These are phyloP conservation scores for Aspergillus viridinutans DNA, from an alignment of 2,329 filamentous ascomycete species.

Conservation along the genomic window DNA sequence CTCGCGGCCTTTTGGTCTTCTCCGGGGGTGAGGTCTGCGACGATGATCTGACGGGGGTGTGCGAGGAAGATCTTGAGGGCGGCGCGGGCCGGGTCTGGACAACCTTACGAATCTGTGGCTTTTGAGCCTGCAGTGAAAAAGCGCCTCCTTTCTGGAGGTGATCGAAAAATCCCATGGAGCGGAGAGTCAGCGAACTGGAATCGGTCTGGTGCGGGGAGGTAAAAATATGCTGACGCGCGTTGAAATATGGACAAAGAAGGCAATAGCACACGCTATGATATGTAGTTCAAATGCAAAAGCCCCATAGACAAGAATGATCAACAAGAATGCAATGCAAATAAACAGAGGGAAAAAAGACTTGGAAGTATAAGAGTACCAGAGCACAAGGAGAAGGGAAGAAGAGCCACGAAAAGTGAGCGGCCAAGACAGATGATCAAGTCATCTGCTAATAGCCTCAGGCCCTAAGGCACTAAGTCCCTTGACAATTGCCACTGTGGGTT, in stretches of 20 bases:
- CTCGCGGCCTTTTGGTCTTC: conserved; percentile 20
- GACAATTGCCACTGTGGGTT: not conserved
- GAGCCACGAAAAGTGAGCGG: not conserved
- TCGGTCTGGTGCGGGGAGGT: not conserved
- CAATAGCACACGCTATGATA: conserved; percentile 4
- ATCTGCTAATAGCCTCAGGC: not conserved
- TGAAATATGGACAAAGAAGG: conserved; percentile 8
- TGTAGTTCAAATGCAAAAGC: conserved; percentile 3
- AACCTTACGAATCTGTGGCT: conserved; percentile 41
- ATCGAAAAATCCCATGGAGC: conserved; percentile 43
- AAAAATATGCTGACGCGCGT: conserved; percentile 9
- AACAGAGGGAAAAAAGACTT: not conserved
- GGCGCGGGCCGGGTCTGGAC: conserved; percentile 33
- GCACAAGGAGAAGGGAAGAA: not conserved
- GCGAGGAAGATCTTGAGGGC: conserved; percentile 26
- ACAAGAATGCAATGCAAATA: not conserved
- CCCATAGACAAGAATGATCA: not conserved
- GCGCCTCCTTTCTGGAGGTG: conserved; percentile 43
- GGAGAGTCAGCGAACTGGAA: conserved; percentile 7
- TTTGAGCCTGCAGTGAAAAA: conserved; percentile 40
- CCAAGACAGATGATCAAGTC: not conserved
- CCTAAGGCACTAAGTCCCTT: not conserved
- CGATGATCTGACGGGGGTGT: conserved; percentile 15
- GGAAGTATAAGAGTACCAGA: not conserved
- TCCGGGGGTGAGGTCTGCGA: conserved; percentile 19